A percentile compares a stretch with the other conserved stretches of the same genome.
phyloP scores from a whole-genome alignment of 2,329 filamentous ascomycete genomes.

The Ophiostoma triangulosporum region DNA sequence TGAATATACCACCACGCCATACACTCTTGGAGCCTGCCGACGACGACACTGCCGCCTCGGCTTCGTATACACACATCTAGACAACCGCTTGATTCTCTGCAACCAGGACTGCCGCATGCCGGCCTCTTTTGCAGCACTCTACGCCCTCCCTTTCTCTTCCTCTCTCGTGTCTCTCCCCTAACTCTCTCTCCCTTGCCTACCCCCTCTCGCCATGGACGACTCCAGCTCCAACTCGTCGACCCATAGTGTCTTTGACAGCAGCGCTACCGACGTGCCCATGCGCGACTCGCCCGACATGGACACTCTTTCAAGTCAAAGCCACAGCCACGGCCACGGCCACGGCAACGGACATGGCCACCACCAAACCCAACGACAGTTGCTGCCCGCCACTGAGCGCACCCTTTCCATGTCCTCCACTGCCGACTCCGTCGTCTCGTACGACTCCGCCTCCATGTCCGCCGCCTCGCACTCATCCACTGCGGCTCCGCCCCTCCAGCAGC shows the following conservation, averaged over 20 bases:
- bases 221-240: slow-evolving; percentile 13
- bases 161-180: neutral
- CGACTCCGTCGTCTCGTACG: neutral
- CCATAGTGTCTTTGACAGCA: slow-evolving; percentile 13
- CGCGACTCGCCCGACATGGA: slow-evolving; percentile 4
- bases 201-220: slow-evolving; percentile 11
- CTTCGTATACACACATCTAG: neutral
- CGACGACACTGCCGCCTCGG: slow-evolving; percentile 6
- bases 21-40: slow-evolving; percentile 10
- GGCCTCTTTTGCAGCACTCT: no score
- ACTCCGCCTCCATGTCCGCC: slow-evolving; percentile 1
- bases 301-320: slow-evolving; percentile 10
- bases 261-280: slow-evolving; percentile 7
- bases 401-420: neutral
- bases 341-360: neutral
- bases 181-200: neutral
- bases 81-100: neutral
- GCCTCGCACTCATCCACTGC: neutral
- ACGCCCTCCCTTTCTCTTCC: neutral
- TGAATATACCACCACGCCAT: slow-evolving; percentile 10
- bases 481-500: slow-evolving; percentile 4
- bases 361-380: slow-evolving; percentile 1
- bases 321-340: neutral
- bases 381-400: slow-evolving; percentile 4
- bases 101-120: neutral